These are phyloP conservation scores for Neonectria coccinea DNA, from an alignment of 2,329 filamentous ascomycete genomes.

Conservation along the genomic window DNA sequence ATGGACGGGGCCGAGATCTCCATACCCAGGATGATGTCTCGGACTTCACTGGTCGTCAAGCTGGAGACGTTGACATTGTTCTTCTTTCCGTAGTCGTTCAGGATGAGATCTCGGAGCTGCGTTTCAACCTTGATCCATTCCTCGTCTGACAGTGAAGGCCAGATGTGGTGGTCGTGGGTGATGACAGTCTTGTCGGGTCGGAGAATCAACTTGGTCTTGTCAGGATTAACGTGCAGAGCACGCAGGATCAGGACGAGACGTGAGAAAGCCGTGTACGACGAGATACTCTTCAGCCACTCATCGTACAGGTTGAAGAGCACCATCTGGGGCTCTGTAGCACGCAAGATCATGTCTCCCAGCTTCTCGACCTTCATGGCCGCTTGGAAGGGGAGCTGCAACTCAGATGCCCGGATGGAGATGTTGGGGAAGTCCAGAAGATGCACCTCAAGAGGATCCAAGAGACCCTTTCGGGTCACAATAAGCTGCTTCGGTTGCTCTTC, in stretches of 20 bases:
- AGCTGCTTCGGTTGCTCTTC: slow-evolving; percentile 99
- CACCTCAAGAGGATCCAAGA: slow-evolving; percentile 95
- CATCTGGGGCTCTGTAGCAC: slow-evolving; percentile 99
- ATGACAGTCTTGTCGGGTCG: slow-evolving; percentile 98
- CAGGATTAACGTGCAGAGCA: slow-evolving; percentile 95
- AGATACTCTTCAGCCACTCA: slow-evolving; percentile 98
- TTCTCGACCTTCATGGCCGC: slow-evolving; percentile 99
- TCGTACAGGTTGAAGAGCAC: slow-evolving; percentile 99
- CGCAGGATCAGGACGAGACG: slow-evolving; percentile 92
- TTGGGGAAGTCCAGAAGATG: slow-evolving; percentile 98
- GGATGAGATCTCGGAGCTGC: slow-evolving; percentile 91
- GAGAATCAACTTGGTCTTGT: slow-evolving; percentile 96
- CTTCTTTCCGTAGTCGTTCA: slow-evolving; percentile 99
- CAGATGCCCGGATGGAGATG: slow-evolving; percentile 97
- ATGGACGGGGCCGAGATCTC: slow-evolving; percentile 98
- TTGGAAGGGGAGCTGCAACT: slow-evolving; percentile 97
- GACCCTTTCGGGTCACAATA: slow-evolving; percentile 96
- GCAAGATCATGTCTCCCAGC: slow-evolving; percentile 97
- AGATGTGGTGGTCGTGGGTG: slow-evolving; percentile 98
- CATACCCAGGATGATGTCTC: slow-evolving; percentile 99
- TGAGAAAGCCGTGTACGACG: slow-evolving; percentile 98
- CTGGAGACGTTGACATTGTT: slow-evolving; percentile 99
- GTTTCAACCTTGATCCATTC: slow-evolving; percentile 99
- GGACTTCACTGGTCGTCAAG: slow-evolving; percentile 94
- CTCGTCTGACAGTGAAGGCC: slow-evolving; percentile 93